Percentiles rank a stretch among this genome's conserved stretches.
These are phyloP conservation scores for Talaromyces rugulosus DNA, from an alignment of 2,329 filamentous ascomycete genomes.

Conservation along the genomic window DNA sequence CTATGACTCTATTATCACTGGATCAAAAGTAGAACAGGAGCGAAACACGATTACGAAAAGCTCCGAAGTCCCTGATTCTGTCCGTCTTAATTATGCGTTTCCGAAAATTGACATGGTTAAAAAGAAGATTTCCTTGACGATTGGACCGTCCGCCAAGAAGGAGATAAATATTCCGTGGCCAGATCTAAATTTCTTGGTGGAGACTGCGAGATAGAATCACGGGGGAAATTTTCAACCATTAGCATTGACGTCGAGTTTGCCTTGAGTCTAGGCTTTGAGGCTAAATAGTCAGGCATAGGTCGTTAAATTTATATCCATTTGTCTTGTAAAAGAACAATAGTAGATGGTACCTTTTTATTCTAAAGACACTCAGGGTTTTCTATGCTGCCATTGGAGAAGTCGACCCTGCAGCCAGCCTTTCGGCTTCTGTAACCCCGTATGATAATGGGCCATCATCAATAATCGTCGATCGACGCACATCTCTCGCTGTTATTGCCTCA, in stretches of 20 bases:
- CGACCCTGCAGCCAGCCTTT: background rate
- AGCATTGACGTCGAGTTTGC: too few relatives aligned
- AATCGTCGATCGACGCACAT: slow-evolving; percentile 24
- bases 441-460: slow-evolving; percentile 22
- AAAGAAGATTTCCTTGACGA: slow-evolving; percentile 2
- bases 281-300: too few relatives aligned
- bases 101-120: slow-evolving; percentile 7
- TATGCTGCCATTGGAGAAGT: background rate
- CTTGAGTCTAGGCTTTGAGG: too few relatives aligned
- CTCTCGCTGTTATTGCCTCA: slow-evolving; percentile 21
- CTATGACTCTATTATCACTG: background rate
- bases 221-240: too few relatives aligned
- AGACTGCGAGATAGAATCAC: background rate
- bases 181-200: slow-evolving; percentile 3
- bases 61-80: slow-evolving; percentile 1
- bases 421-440: slow-evolving; percentile 19
- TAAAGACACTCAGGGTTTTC: background rate
- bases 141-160: background rate
- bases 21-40: background rate
- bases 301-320: too few relatives aligned
- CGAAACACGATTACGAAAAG: background rate
- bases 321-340: too few relatives aligned
- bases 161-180: slow-evolving; percentile 8
- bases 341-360: too few relatives aligned
- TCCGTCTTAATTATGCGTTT: slow-evolving; percentile 4